A percentile compares a stretch with the other conserved stretches of the same genome.
Conservation (phyloP, 2,329 filamentous ascomycete genomes). For the Proliferodiscus dingleyae region DNA sequence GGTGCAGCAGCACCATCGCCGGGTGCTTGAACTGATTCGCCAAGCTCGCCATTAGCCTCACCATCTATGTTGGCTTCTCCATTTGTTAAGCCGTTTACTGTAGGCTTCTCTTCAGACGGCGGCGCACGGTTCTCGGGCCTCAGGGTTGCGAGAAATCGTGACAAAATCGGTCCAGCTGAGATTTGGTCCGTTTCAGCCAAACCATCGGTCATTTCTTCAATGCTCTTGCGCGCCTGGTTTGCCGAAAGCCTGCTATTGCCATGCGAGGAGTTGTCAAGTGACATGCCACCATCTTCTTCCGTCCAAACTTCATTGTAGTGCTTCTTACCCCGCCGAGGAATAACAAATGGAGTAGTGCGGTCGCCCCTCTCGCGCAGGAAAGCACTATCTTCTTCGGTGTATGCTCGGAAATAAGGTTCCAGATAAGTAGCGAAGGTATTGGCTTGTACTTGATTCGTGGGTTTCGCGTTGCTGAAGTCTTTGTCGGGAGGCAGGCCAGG, state of each 20-base stretch:
- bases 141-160: slow-evolving; percentile 73
- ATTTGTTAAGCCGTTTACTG: slow-evolving; percentile 48
- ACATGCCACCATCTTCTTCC: slow-evolving; percentile 81
- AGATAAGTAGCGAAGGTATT: slow-evolving; percentile 89
- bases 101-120: slow-evolving; percentile 51
- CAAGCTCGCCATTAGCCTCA: slow-evolving; percentile 35
- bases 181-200: slow-evolving; percentile 85
- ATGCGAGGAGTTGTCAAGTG: slow-evolving; percentile 61
- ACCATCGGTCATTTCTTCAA: slow-evolving; percentile 83
- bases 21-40: slow-evolving; percentile 21
- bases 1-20: slow-evolving; percentile 22
- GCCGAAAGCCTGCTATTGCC: slow-evolving; percentile 63
- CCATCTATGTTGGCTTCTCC: slow-evolving; percentile 43
- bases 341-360: slow-evolving; percentile 74
- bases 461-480: slow-evolving; percentile 93
- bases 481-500: slow-evolving; percentile 87
- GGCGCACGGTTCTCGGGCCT: slow-evolving; percentile 66
- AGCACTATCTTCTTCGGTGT: slow-evolving; percentile 89
- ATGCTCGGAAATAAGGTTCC: slow-evolving; percentile 83
- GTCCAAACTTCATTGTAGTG: slow-evolving; percentile 91
- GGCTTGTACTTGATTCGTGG: slow-evolving; percentile 89
- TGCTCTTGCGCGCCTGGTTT: slow-evolving; percentile 78
- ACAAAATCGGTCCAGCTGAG: slow-evolving; percentile 80
- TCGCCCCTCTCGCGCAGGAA: slow-evolving; percentile 90
- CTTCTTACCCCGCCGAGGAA: slow-evolving; percentile 77